These are phyloP conservation scores for Kluyveromyces nonfermentans DNA, from an alignment of 805 yeast genomes.

Conservation along the genomic window DNA sequence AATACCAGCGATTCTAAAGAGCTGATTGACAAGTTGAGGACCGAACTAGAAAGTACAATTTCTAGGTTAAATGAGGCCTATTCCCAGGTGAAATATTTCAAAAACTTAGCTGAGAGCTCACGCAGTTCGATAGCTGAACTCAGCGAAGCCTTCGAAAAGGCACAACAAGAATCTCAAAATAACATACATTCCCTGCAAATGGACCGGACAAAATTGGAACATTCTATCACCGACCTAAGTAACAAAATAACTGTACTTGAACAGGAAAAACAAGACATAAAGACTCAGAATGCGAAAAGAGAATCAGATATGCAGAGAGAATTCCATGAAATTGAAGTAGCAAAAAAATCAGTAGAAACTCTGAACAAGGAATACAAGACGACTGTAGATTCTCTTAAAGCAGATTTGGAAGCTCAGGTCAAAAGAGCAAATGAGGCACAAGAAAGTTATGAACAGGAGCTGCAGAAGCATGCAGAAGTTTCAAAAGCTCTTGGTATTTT, in stretches of 20 bases:
- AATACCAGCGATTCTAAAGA: slow-evolving; percentile 19
- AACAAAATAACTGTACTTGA: slow-evolving; percentile 25
- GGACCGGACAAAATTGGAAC: slow-evolving; percentile 15
- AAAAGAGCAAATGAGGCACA: slow-evolving; percentile 41
- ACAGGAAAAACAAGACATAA: slow-evolving; percentile 24
- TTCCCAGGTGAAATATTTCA: slow-evolving; percentile 50
- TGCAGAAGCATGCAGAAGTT: slow-evolving; percentile 45
- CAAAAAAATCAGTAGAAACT: slow-evolving; percentile 16
- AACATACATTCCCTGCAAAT: slow-evolving; percentile 12
- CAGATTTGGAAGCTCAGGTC: slow-evolving; percentile 37
- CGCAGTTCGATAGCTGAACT: slow-evolving; percentile 54
- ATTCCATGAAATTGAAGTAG: slow-evolving; percentile 22
- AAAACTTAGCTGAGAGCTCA: slow-evolving; percentile 52
- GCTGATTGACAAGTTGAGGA: slow-evolving; percentile 23
- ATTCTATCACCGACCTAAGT: slow-evolving; percentile 22
- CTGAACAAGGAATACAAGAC: slow-evolving; percentile 22
- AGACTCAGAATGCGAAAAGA: slow-evolving; percentile 19
- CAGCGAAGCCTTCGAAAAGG: slow-evolving; percentile 44
- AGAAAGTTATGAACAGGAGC: slow-evolving; percentile 45
- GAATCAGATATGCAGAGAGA: slow-evolving; percentile 19
- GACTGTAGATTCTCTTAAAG: slow-evolving; percentile 24
- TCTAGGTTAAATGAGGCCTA: slow-evolving; percentile 49
- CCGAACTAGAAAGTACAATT: slow-evolving; percentile 39
- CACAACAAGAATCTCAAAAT: slow-evolving; percentile 22
- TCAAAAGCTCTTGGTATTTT: slow-evolving; percentile 33